These are phyloP conservation scores for Wickerhamomyces rabaulensis DNA, from an alignment of 805 yeast genomes.

Conservation along the genomic window DNA sequence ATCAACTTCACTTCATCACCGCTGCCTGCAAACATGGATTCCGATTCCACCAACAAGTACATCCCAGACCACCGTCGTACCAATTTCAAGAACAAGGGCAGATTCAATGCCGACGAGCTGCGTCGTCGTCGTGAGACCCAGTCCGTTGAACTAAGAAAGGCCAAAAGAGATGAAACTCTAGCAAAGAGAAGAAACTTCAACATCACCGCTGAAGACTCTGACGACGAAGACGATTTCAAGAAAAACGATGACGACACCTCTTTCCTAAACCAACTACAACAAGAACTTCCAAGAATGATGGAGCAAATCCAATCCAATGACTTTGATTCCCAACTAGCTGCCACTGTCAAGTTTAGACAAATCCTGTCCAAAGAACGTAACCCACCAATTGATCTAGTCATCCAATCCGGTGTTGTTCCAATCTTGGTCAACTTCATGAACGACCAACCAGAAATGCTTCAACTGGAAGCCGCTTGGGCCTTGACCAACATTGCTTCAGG, in stretches of 20 bases:
- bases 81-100: slow-evolving; percentile 88
- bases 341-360: slow-evolving; percentile 92
- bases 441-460: slow-evolving; percentile 78
- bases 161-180: slow-evolving; percentile 90
- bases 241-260: slow-evolving; percentile 30
- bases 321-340: slow-evolving; percentile 74
- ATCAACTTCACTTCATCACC: background rate
- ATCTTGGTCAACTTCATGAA: slow-evolving; percentile 82
- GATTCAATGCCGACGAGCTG: slow-evolving; percentile 91
- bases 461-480: slow-evolving; percentile 99
- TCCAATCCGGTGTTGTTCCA: slow-evolving; percentile 91
- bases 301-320: slow-evolving; percentile 71
- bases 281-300: slow-evolving; percentile 82
- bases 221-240: slow-evolving; percentile 38
- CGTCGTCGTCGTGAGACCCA: slow-evolving; percentile 97
- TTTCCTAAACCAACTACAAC: slow-evolving; percentile 44
- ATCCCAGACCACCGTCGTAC: slow-evolving; percentile 98
- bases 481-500: slow-evolving; percentile 97
- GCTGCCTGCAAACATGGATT: slow-evolving; percentile 46
- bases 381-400: slow-evolving; percentile 94
- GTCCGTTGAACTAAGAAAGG: slow-evolving; percentile 94
- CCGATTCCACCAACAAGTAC: slow-evolving; percentile 73
- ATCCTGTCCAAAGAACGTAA: slow-evolving; percentile 88
- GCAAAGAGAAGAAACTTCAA: slow-evolving; percentile 86
- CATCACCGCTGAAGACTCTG: slow-evolving; percentile 46